These are phyloP conservation scores for Penicillium ochrochloron DNA, from an alignment of 495 filamentous ascomycete species.

Conservation along the genomic window DNA sequence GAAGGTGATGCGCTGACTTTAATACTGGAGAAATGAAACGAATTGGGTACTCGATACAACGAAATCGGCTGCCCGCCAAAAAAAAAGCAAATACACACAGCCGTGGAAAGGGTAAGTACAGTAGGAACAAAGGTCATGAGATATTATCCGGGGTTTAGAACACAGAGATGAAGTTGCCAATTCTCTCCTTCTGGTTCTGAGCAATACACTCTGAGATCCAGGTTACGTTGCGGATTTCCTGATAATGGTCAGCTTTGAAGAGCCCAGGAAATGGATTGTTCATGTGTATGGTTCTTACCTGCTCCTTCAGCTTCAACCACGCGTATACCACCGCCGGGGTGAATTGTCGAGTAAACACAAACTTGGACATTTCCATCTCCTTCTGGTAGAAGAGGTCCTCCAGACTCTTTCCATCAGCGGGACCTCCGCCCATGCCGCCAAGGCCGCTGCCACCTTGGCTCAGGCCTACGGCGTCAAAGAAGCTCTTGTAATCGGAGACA, in stretches of 20 bases:
- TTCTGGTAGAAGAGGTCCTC: conserved; percentile 99
- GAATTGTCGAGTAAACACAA: conserved; percentile 94
- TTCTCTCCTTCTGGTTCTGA: conserved; percentile 98
- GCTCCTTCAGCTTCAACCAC: conserved; percentile 97
- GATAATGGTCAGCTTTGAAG: conserved; percentile 28
- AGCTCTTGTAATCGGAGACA: conserved; percentile 86
- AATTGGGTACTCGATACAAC: conserved; percentile 37
- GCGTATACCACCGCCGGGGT: conserved; percentile 94
- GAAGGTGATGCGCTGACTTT: conserved; percentile 41
- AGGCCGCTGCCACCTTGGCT: conserved; percentile 72
- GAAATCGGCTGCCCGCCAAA: conserved; percentile 21
- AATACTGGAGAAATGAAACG: conserved; percentile 29
- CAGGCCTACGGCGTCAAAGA: conserved; percentile 91
- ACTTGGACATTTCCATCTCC: conserved; percentile 97
- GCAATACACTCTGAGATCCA: conserved; percentile 99
- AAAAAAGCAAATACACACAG: conserved; percentile 25
- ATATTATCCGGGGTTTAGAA: conserved; percentile 57
- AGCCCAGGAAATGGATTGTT: conserved; percentile 17
- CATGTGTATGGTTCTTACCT: conserved; percentile 62
- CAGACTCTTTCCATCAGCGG: conserved; percentile 82
- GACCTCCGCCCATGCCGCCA: conserved; percentile 82
- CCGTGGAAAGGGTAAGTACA: conserved; percentile 29
- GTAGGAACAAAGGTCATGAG: conserved; percentile 21
- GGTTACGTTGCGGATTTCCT: conserved; percentile 99
- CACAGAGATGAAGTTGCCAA: conserved; percentile 97